Base-by-base conservation (phyloP, 768 basidiomycete genomes). In the Daedaleopsis nitida region DNA sequence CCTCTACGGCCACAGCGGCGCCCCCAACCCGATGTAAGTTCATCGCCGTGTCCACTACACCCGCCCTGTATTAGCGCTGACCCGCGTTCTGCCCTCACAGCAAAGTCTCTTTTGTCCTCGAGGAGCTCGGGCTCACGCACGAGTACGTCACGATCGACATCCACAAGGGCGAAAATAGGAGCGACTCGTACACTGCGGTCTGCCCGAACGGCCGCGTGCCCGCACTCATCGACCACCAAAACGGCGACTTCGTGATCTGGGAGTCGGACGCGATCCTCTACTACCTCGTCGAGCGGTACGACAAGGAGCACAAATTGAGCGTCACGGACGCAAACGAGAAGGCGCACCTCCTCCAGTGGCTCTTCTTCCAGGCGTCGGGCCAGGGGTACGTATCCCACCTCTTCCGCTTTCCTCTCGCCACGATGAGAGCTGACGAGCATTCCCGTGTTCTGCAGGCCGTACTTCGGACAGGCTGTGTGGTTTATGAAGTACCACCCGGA, bases 261-360 rank as follows among this genome's bases (percentile, higher is more conserved):
- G 77, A 78, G 66, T 71, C 72, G 21, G 73, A 74, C 55, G 80
- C 80, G 53, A 79, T 82, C 64, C 60, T 80, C 44, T 65, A 77
- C 9, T 81, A 79, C 69, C 69, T 82, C 39, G 70, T 69, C 17
- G 76, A 78, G 62, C 69, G 73, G 53, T 81, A 80, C 65, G 82
- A 83, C 68, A 66, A 58, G 19, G 77, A 79, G 23, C 66, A 72
- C 70, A 77, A 75, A 69, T 38, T 70, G 50, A 65, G 60, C 24
- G 63, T 63, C 14, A 35, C 47, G 7, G 48, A 32, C 14, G 52
- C 13, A 5, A 57, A 57, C 17, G 66, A 70, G 21, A 66, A 66
- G 65, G 61, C 50, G 50, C 23, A 43, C 10, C 60, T 66, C 56
- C 59, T 76, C 19, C 77, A 77, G 67, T 81, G 78, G 81, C 76